Evolutionary conservation across 108 stramenopile genomes (phyloP), one percentile per base, ranked within the genome.

Genomic region (Licmophora abbreviata): DNA sequence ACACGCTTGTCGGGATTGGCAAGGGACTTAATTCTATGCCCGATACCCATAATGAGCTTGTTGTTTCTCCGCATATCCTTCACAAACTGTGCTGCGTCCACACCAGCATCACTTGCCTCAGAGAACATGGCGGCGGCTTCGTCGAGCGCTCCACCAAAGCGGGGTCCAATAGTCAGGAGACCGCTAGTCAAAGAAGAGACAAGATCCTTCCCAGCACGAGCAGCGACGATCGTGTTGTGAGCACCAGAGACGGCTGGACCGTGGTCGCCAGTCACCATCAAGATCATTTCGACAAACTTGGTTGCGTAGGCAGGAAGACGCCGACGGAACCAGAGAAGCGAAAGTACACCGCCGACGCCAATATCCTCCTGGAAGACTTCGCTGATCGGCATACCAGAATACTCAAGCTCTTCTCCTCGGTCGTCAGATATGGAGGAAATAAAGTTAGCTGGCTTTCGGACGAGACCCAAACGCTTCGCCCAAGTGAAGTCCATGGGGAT

Each of bases 1-100:
- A 91, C 89, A 7, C 93, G 74, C 61, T 76, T 88, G 66, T 94
- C 93, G 1, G 93, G 93, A 66, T 94, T 94, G 31, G 63, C 49
- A 21, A 94, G 44, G 11, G 73, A 77, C 54, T 90, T 90, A 58
- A 94, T 85, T 6, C 77, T 60, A 68, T 94, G 93, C 21, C 93
- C 93, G 49, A 94, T 94, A 23, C 93, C 93, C 89, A 92, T 91
- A 55, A 94, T 91, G n/a, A 94, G 73, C 62, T 87, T 76, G 71
- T 87, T 85, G 26, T 79, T 37, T 53, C 68, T 69, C 20, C 85
- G 68, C 84, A 84, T 88, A 35, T 72, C 68, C 47, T 79, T 77
- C 8, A 94, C 89, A 56, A 91, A 94, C 28, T 67, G 64, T 17
- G 58, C 76, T 0, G 87, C 77, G 9, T 75, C 72, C 9, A 71